These are phyloP conservation scores for Trichoderma parareesei DNA, from an alignment of 495 filamentous ascomycete genomes.

Conservation along the genomic window DNA sequence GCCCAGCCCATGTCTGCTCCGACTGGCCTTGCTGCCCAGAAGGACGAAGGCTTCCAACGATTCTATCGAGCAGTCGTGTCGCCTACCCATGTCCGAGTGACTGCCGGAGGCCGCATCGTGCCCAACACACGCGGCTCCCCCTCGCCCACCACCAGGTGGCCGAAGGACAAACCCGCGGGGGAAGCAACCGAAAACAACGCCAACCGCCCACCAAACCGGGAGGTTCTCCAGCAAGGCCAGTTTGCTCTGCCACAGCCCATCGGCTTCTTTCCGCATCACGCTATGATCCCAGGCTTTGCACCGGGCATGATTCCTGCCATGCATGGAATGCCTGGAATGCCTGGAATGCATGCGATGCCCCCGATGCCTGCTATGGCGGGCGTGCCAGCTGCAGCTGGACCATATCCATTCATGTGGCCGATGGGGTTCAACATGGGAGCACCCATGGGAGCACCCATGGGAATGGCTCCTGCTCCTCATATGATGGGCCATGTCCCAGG, in stretches of 20 bases:
- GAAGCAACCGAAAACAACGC: conserved; percentile 16
- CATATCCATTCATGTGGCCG: conserved; percentile 21
- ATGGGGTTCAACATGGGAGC: conserved; percentile 12
- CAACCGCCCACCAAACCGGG: background rate
- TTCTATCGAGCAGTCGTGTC: conserved; percentile 50
- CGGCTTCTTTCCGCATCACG: conserved; percentile 7
- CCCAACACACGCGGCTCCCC: conserved; percentile 43
- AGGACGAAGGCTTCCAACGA: conserved; percentile 45
- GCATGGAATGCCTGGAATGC: background rate
- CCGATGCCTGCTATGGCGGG: background rate
- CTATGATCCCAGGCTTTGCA: conserved; percentile 15
- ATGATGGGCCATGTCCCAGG: background rate
- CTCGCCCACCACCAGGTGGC: conserved; percentile 36
- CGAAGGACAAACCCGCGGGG: conserved; percentile 22
- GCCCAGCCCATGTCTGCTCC: conserved; percentile 40
- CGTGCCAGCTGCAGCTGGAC: conserved; percentile 18
- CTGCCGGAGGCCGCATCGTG: conserved; percentile 48
- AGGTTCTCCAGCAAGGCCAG: background rate
- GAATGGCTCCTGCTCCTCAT: conserved; percentile 6
- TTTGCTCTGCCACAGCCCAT: conserved; percentile 1
- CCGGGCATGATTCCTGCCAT: conserved; percentile 8
- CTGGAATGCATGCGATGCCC: background rate
- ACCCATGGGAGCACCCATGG: background rate
- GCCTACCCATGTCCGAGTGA: conserved; percentile 46
- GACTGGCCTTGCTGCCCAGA: conserved; percentile 34